A percentile compares a stretch with the other conserved stretches of the same genome.
Conservation (phyloP, 2,329 filamentous ascomycete species). For the Calonectria hongkongensis region DNA sequence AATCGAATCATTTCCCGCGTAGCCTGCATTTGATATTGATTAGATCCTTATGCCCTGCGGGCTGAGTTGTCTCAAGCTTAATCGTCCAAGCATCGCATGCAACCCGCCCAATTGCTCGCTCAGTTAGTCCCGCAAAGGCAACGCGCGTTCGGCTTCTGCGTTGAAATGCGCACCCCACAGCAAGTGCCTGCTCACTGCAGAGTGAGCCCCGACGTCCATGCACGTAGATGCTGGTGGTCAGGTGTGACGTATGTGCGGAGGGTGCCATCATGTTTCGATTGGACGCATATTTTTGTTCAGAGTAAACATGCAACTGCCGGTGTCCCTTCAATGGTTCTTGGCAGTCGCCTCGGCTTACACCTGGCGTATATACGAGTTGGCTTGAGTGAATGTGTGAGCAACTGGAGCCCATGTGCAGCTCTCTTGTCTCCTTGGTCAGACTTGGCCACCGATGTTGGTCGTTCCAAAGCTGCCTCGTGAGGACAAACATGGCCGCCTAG, state of each 20-base stretch:
- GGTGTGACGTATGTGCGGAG: constrained; percentile 16
- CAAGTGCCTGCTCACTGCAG: constrained; percentile 12
- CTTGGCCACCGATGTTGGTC: neutral
- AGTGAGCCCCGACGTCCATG: neutral
- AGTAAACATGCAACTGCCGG: neutral
- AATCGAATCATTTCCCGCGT: constrained; percentile 15
- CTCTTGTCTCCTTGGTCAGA: neutral
- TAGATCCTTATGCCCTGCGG: constrained; percentile 13
- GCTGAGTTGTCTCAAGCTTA: constrained; percentile 13
- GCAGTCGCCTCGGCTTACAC: constrained; percentile 1
- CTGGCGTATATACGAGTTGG: neutral
- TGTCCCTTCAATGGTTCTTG: neutral
- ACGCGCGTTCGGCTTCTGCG: constrained; percentile 1
- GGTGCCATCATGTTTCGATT: neutral
- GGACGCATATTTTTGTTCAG: no score
- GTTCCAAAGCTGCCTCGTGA: neutral
- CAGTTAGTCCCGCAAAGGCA: constrained; percentile 6
- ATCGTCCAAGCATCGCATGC: constrained; percentile 13
- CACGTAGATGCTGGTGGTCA: constrained; percentile 5
- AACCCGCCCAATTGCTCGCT: constrained; percentile 13
- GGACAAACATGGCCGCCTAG: neutral
- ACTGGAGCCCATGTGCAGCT: neutral
- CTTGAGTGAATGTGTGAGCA: neutral
- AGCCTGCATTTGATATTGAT: constrained; percentile 9
- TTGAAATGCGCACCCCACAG: constrained; percentile 12